A percentile compares a stretch with the other conserved stretches of the same genome.
Conservation (phyloP, 306 rosid genomes). For the Casuarina cunninghamiana region DNA sequence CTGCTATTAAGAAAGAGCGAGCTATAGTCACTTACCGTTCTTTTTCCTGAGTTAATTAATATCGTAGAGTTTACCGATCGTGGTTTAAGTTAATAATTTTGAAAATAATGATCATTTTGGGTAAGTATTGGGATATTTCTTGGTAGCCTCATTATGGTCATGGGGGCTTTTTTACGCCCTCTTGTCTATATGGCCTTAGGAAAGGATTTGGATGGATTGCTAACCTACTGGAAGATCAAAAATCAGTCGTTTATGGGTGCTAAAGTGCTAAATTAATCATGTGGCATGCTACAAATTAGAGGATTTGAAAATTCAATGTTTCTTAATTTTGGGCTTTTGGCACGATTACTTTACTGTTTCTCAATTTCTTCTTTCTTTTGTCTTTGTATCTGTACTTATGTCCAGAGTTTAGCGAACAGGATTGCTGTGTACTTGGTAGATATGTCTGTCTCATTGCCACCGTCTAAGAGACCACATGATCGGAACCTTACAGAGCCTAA, state of each 20-base stretch:
- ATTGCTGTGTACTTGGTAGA: slow-evolving; percentile 19
- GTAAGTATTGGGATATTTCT: neutral
- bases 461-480: slow-evolving; percentile 72
- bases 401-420: slow-evolving; percentile 20
- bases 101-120: neutral
- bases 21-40: neutral
- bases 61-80: neutral
- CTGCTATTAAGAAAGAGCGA: neutral
- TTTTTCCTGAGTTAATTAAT: neutral
- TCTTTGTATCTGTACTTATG: neutral
- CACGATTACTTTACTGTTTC: neutral
- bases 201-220: neutral
- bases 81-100: neutral
- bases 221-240: neutral
- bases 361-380: neutral
- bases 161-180: neutral
- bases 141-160: neutral
- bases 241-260: neutral
- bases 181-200: neutral
- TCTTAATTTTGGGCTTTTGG: neutral
- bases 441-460: slow-evolving; percentile 61
- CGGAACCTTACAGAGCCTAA: slow-evolving; percentile 34
- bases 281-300: neutral
- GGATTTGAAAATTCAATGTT: neutral
- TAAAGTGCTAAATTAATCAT: neutral